Percentiles rank a stretch among this genome's conserved stretches.
These are phyloP conservation scores for Dendrostoma leiphaemia DNA, from an alignment of 2,329 filamentous ascomycete species.

Conservation along the genomic window DNA sequence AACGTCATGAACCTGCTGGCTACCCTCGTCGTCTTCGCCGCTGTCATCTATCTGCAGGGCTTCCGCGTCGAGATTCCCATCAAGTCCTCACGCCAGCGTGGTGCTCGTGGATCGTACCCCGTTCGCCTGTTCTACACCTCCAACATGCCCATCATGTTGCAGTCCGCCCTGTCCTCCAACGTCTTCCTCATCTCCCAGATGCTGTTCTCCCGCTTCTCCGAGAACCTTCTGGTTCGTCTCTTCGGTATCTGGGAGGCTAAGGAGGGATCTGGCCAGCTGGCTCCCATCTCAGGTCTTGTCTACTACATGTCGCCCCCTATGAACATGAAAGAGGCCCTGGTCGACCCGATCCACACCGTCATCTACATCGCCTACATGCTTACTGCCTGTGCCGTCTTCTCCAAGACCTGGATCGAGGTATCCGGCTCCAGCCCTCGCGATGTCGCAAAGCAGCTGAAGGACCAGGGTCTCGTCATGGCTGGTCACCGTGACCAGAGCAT, in stretches of 20 bases:
- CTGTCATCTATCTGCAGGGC: slow-evolving; percentile 98
- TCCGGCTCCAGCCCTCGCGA: slow-evolving; percentile 96
- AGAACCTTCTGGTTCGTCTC: slow-evolving; percentile 96
- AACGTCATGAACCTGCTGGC: slow-evolving; percentile 99
- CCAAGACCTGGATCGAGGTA: slow-evolving; percentile 99
- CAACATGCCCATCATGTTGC: slow-evolving; percentile 99
- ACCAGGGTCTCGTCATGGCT: slow-evolving; percentile 98
- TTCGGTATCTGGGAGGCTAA: slow-evolving; percentile 98
- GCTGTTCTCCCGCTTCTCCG: slow-evolving; percentile 98
- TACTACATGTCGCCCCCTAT: slow-evolving; percentile 99
- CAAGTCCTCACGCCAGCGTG: slow-evolving; percentile 98
- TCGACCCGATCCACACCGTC: slow-evolving; percentile 94
- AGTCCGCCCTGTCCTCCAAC: slow-evolving; percentile 97
- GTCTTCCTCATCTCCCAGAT: slow-evolving; percentile 99
- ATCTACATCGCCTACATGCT: slow-evolving; percentile 98
- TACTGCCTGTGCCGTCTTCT: slow-evolving; percentile 89
- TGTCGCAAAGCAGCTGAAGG: slow-evolving; percentile 99
- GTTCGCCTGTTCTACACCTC: slow-evolving; percentile 99
- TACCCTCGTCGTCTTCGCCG: slow-evolving; percentile 88
- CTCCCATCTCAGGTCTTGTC: slow-evolving; percentile 86
- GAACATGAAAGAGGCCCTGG: slow-evolving; percentile 94
- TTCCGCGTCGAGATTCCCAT: slow-evolving; percentile 99
- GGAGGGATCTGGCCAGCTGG: slow-evolving; percentile 93
- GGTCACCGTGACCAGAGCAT: slow-evolving; percentile 99
- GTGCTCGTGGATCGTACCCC: slow-evolving; percentile 96